Conservation (phyloP, 2,329 filamentous ascomycete genomes). For the Dothiorella sarmentorum region DNA sequence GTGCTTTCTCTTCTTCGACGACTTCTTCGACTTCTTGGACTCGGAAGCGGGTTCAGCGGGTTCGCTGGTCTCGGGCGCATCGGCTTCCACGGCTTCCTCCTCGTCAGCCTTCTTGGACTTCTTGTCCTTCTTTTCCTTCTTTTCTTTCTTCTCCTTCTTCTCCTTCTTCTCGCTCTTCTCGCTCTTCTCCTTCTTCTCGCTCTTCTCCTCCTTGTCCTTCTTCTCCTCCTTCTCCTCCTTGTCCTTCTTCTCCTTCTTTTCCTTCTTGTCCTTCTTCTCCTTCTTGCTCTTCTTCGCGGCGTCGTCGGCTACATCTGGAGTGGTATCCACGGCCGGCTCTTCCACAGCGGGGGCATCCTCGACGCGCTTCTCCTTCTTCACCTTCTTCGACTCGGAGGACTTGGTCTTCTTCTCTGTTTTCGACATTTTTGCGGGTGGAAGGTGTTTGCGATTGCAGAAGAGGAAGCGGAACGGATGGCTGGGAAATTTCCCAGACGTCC, state of each 20-base stretch:
- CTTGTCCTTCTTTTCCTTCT: not conserved
- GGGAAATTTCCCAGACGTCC: slow-evolving; percentile 11
- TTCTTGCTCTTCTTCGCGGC: not conserved
- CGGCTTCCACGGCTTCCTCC: not conserved
- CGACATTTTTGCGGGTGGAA: slow-evolving; percentile 9
- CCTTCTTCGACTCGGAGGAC: slow-evolving; percentile 25
- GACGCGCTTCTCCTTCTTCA: not conserved
- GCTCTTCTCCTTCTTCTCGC: slow-evolving; percentile 24
- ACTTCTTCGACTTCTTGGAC: slow-evolving; percentile 17
- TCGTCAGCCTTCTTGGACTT: too few species aligned
- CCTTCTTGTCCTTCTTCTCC: not conserved
- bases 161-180: slow-evolving; percentile 34
- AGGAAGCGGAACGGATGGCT: not conserved
- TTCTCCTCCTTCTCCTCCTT: not conserved
- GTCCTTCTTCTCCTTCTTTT: not conserved
- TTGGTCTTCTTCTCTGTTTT: slow-evolving; percentile 11
- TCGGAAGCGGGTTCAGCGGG: not conserved
- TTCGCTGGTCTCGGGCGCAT: not conserved
- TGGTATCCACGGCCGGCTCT: not conserved
- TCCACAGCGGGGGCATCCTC: not conserved
- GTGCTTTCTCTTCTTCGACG: slow-evolving; percentile 21
- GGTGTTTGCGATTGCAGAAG: not conserved
- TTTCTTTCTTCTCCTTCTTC: slow-evolving; percentile 17
- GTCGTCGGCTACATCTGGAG: not conserved
- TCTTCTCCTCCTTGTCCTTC: slow-evolving; percentile 30